Evolutionary conservation across 306 rosid genomes (phyloP).

Genomic region (Pyrus betulifolia): DNA sequence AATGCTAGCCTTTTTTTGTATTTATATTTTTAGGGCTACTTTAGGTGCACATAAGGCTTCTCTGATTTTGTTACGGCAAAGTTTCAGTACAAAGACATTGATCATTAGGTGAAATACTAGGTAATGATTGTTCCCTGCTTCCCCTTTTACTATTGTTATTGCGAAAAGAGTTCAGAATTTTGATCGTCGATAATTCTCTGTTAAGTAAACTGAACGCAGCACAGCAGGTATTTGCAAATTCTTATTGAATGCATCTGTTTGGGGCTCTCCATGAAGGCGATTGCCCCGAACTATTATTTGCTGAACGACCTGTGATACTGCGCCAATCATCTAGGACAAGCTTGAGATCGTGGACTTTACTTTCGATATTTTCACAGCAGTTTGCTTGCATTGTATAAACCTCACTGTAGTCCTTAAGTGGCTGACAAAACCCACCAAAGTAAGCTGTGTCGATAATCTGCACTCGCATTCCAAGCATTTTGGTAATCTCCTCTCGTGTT

Average conservation of each 20-base stretch:
- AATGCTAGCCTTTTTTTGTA: background rate
- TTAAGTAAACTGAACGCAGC: background rate
- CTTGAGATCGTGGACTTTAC: slow-evolving; percentile 47
- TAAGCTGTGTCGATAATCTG: slow-evolving; percentile 4
- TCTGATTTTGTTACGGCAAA: background rate
- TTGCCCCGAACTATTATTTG: slow-evolving; percentile 9
- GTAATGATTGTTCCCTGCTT: no score
- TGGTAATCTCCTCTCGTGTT: background rate
- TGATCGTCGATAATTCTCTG: background rate
- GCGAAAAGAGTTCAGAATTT: background rate
- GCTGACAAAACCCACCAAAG: slow-evolving; percentile 45
- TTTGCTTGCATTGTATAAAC: slow-evolving; percentile 41
- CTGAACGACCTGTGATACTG: slow-evolving; percentile 8
- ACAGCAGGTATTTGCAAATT: background rate
- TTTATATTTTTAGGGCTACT: background rate
- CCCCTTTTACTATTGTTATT: no score
- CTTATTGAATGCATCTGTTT: slow-evolving; percentile 26
- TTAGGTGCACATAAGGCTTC: background rate
- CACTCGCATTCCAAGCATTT: slow-evolving; percentile 14
- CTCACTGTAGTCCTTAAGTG: slow-evolving; percentile 11
- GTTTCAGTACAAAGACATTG: background rate
- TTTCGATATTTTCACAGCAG: slow-evolving; percentile 38
- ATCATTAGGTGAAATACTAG: background rate
- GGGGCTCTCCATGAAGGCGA: slow-evolving; percentile 34
- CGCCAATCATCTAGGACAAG: slow-evolving; percentile 54